phyloP scores from a whole-genome alignment of 495 filamentous ascomycete genomes.

The Penicillium paradoxum region DNA sequence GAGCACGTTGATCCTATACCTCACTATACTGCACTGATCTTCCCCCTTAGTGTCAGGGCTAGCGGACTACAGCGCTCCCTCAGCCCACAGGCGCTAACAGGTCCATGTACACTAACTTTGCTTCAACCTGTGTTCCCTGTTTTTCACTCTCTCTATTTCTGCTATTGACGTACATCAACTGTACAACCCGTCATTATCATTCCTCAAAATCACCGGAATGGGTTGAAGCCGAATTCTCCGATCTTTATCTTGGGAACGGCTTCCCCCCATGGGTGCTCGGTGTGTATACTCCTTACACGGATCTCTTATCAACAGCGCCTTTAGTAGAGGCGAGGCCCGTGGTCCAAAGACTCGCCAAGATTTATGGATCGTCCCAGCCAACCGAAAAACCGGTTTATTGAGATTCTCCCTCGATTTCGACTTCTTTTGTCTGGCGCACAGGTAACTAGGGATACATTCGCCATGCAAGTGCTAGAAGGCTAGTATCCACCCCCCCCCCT shows the following conservation, averaged over 20 bases:
- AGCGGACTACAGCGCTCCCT: constrained; percentile 3
- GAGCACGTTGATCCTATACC: constrained; percentile 15
- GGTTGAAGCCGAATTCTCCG: too few species aligned
- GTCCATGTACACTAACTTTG: constrained; percentile 1
- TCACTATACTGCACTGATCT: constrained; percentile 8
- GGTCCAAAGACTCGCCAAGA: background rate
- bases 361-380: constrained; percentile 1
- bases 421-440: background rate
- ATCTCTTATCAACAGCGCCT: background rate
- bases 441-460: constrained; percentile 8
- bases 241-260: too few species aligned
- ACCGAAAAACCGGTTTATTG: background rate
- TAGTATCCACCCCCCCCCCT: background rate
- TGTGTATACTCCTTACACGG: background rate
- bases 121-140: constrained; percentile 19
- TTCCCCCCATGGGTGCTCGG: too few species aligned
- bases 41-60: background rate
- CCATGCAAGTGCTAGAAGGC: constrained; percentile 7
- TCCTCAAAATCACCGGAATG: too few species aligned
- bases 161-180: constrained; percentile 9
- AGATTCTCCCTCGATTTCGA: background rate
- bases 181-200: constrained; percentile 1
- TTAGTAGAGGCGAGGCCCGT: background rate
- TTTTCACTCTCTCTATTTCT: too few species aligned
- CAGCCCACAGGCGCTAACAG: constrained; percentile 2